Evolutionary conservation across 139 green algal genomes (phyloP).

Genomic region (Trebouxia sp.): DNA sequence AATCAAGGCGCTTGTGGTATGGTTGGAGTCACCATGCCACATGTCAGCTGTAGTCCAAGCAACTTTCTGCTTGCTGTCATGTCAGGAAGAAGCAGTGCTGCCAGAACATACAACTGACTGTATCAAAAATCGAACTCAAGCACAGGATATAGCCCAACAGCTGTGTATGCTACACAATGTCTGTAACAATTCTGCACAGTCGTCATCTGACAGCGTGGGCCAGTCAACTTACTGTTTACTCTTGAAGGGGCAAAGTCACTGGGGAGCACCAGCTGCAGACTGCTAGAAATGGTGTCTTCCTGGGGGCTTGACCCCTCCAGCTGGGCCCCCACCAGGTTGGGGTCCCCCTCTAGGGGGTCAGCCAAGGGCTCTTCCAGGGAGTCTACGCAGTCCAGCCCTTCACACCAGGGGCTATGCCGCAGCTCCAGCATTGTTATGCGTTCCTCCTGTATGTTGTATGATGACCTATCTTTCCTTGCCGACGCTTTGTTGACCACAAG

Average conservation of each 20-base stretch:
- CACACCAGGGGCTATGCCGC: conserved; percentile 23
- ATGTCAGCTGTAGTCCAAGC: neutral
- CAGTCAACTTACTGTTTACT: neutral
- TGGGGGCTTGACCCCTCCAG: neutral
- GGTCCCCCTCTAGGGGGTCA: neutral
- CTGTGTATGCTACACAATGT: too few species aligned
- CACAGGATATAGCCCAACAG: too few species aligned
- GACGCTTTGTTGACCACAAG: neutral
- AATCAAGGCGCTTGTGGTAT: neutral
- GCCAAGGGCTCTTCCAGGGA: neutral
- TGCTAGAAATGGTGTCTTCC: conserved; percentile 17
- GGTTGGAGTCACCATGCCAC: neutral
- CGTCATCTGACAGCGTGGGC: too few species aligned
- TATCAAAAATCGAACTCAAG: too few species aligned
- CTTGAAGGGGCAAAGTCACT: conserved; percentile 1
- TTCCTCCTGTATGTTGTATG: conserved; percentile 12
- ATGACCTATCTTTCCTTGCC: neutral
- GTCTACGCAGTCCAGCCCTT: conserved; percentile 15
- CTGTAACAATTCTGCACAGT: too few species aligned
- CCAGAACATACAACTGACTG: too few species aligned
- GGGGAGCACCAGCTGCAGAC: conserved; percentile 22
- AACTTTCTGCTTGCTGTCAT: neutral
- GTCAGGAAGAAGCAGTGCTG: too few species aligned
- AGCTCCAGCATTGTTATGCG: conserved; percentile 30
- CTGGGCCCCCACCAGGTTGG: neutral